Evolutionary conservation across 1,284 basidiomycete species (phyloP).

Genomic region (Veloboletus limbatus): DNA sequence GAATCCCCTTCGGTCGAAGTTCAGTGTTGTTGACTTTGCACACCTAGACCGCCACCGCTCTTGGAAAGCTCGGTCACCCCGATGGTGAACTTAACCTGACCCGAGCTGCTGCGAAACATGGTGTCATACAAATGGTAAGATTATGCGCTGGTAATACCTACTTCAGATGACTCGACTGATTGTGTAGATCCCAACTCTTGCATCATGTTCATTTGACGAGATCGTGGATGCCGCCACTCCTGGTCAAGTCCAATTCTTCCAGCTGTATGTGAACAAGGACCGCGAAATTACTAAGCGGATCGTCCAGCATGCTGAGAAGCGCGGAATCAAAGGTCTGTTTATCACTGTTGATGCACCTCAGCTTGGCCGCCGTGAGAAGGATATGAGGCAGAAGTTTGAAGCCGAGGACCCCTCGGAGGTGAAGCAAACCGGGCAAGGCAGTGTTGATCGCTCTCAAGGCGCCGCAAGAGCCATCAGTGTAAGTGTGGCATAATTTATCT

Average conservation of each 20-base stretch:
- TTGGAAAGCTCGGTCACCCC: constrained; percentile 92
- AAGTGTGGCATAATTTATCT: constrained; percentile 26
- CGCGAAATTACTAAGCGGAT: constrained; percentile 77
- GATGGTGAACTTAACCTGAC: constrained; percentile 90
- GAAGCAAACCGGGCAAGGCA: constrained; percentile 50
- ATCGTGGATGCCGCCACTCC: constrained; percentile 77
- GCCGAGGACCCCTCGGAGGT: constrained; percentile 79
- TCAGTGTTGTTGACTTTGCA: constrained; percentile 9
- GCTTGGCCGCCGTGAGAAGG: constrained; percentile 87
- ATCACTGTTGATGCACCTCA: constrained; percentile 95
- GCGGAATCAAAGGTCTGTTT: constrained; percentile 84
- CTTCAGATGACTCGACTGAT: not conserved
- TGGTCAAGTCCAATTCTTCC: constrained; percentile 77
- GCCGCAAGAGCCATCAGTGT: constrained; percentile 93
- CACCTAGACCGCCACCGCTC: constrained; percentile 66
- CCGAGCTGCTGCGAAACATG: constrained; percentile 75
- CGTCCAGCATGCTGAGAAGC: constrained; percentile 79
- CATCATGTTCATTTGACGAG: constrained; percentile 89
- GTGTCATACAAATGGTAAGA: constrained; percentile 84
- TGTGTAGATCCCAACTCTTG: constrained; percentile 80
- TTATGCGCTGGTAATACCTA: not conserved
- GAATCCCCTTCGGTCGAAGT: constrained; percentile 8
- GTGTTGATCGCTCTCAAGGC: constrained; percentile 82
- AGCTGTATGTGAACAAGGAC: constrained; percentile 84
- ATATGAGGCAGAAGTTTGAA: constrained; percentile 96